Conservation (phyloP, 2,329 filamentous ascomycete genomes). For the Grosmannia penicillata region DNA sequence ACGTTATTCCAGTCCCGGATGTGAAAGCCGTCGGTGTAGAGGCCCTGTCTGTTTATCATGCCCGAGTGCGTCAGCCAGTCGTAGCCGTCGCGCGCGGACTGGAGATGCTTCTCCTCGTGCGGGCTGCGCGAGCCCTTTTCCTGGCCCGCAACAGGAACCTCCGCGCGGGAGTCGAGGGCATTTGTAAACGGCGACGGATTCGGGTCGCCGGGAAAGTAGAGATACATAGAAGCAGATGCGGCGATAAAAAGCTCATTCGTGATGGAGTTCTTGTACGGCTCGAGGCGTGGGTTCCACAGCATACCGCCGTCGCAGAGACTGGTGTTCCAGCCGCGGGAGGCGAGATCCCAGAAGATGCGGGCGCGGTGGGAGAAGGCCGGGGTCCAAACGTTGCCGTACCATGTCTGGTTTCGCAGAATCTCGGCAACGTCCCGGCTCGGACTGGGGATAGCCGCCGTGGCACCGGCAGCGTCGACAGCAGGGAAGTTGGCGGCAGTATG, state of each 20-base stretch:
- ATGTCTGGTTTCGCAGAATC: conserved; percentile 31
- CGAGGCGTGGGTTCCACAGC: conserved; percentile 56
- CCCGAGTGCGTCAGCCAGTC: conserved; percentile 64
- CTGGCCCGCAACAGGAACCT: conserved; percentile 2
- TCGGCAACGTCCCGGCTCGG: conserved; percentile 10
- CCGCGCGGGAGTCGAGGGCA: conserved; percentile 3
- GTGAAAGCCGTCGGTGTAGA: conserved; percentile 84
- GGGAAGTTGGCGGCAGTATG: conserved; percentile 51
- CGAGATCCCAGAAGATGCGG: conserved; percentile 73
- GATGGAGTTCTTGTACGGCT: conserved; percentile 90
- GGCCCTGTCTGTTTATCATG: conserved; percentile 62
- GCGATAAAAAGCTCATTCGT: conserved; percentile 86
- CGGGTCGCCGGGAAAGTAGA: conserved; percentile 69
- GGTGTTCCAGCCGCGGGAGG: conserved; percentile 66
- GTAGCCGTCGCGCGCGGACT: conserved; percentile 64
- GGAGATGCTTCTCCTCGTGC: conserved; percentile 50
- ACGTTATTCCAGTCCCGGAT: conserved; percentile 49
- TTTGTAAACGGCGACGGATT: conserved; percentile 53
- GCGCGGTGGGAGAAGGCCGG: conserved; percentile 70
- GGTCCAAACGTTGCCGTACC: conserved; percentile 66
- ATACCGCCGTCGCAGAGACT: conserved; percentile 74
- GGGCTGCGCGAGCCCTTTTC: conserved; percentile 5
- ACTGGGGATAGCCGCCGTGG: not conserved
- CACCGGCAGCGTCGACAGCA: not conserved
- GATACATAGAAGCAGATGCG: conserved; percentile 77